phyloP scores from a whole-genome alignment of 768 basidiomycete genomes.

The Podaxis carcinomalis region DNA sequence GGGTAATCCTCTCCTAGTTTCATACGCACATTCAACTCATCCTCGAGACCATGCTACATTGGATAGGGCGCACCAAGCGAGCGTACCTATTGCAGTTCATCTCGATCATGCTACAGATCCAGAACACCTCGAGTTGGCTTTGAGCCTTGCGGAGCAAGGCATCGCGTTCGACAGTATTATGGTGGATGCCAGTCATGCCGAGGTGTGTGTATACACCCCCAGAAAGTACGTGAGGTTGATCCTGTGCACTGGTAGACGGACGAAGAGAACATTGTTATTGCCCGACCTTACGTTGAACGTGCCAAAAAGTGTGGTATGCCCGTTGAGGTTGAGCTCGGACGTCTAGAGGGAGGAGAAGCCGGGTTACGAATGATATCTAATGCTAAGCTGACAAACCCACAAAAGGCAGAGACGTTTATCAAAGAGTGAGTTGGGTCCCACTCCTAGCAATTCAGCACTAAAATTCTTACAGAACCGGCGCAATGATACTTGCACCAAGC shows the following conservation, averaged over 20 bases:
- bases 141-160: conserved; percentile 40
- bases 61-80: conserved; percentile 36
- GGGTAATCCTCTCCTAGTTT: conserved; percentile 2
- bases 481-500: conserved; percentile 41
- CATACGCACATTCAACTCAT: not conserved
- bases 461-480: conserved; percentile 31
- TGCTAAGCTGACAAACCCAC: conserved; percentile 41
- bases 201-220: conserved; percentile 16
- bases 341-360: conserved; percentile 41
- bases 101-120: conserved; percentile 45
- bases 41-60: not conserved
- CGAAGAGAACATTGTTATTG: not conserved
- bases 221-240: not conserved
- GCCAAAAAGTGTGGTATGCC: not conserved
- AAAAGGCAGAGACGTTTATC: conserved; percentile 39
- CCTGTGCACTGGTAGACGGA: not conserved
- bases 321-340: not conserved
- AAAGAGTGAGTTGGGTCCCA: conserved; percentile 23
- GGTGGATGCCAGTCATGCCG: conserved; percentile 47
- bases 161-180: conserved; percentile 47
- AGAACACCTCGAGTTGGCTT: conserved; percentile 40
- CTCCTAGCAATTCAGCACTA: not conserved
- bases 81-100: conserved; percentile 45
- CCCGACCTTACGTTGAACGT: not conserved
- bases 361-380: conserved; percentile 42